Conservation (phyloP, 331 rosid species). For the Quercus tomentella region DNA sequence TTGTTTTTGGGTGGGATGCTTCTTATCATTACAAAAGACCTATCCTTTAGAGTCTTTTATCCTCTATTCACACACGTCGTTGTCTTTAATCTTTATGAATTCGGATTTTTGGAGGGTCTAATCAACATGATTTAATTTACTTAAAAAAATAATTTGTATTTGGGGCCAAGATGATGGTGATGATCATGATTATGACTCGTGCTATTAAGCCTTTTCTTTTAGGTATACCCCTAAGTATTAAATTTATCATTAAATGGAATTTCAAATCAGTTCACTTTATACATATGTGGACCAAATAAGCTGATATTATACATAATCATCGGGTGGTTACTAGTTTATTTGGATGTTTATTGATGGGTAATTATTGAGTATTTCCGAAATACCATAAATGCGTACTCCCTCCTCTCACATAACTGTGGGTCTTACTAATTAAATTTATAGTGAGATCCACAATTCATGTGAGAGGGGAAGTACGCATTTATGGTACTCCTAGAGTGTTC, state of each 20-base stretch:
- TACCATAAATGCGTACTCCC: too few species aligned
- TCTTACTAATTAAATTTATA: too few species aligned
- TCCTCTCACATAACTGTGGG: too few species aligned
- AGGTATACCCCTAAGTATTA: neutral
- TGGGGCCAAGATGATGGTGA: neutral
- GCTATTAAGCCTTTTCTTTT: neutral
- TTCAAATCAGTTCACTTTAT: too few species aligned
- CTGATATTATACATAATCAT: neutral
- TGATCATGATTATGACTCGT: neutral
- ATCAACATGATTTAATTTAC: neutral
- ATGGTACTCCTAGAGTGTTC: too few species aligned
- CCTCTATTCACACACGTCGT: neutral
- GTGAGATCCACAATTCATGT: too few species aligned
- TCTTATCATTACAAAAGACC: constrained; percentile 28
- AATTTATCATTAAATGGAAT: too few species aligned
- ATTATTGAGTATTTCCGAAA: too few species aligned
- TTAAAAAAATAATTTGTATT: neutral
- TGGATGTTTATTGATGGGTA: constrained; percentile 3
- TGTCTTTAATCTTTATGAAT: constrained; percentile 1
- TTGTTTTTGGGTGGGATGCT: neutral
- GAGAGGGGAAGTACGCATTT: too few species aligned
- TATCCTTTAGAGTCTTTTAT: constrained; percentile 19
- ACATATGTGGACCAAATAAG: too few species aligned
- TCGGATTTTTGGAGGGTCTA: neutral
- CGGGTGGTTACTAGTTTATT: constrained; percentile 9